These are phyloP conservation scores for Hypoxylon sp. DNA, from an alignment of 2,329 filamentous ascomycete species.

Conservation along the genomic window DNA sequence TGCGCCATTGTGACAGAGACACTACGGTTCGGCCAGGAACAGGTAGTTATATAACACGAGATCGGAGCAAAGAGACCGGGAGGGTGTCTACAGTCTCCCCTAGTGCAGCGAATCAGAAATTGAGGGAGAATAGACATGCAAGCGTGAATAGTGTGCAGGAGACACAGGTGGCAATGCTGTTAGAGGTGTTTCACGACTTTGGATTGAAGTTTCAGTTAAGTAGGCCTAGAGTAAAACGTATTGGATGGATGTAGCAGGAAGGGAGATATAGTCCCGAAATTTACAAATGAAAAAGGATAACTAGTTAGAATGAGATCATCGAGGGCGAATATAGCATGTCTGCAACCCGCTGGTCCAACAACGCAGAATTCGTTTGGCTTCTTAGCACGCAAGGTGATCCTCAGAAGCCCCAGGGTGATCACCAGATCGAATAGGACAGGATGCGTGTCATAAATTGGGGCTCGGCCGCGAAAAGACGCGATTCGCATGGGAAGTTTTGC, in stretches of 20 bases:
- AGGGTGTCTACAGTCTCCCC: conserved; percentile 26
- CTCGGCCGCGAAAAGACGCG: conserved; percentile 5
- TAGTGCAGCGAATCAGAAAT: conserved; percentile 41
- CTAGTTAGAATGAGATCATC: conserved; percentile 39
- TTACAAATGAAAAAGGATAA: conserved; percentile 27
- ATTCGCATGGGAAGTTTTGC: conserved; percentile 36
- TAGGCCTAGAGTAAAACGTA: not conserved
- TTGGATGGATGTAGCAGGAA: not conserved
- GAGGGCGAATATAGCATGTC: conserved; percentile 24
- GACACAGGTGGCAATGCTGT: not conserved
- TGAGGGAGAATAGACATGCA: conserved; percentile 45
- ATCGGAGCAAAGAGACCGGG: conserved; percentile 39
- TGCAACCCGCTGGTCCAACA: conserved; percentile 12
- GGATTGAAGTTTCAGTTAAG: conserved; percentile 6
- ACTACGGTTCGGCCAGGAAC: not conserved
- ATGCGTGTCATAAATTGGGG: conserved; percentile 36
- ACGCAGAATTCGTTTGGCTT: not conserved
- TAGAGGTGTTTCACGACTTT: conserved; percentile 15
- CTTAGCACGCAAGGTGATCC: not conserved
- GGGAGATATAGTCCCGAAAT: conserved; percentile 1
- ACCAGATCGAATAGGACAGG: conserved; percentile 17
- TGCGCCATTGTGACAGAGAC: conserved; percentile 54
- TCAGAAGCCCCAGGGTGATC: conserved; percentile 8
- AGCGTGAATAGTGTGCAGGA: conserved; percentile 19
- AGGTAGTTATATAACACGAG: conserved; percentile 38